Base-by-base conservation (phyloP, 2,329 filamentous ascomycete genomes). In the Diaporthe helianthi region DNA sequence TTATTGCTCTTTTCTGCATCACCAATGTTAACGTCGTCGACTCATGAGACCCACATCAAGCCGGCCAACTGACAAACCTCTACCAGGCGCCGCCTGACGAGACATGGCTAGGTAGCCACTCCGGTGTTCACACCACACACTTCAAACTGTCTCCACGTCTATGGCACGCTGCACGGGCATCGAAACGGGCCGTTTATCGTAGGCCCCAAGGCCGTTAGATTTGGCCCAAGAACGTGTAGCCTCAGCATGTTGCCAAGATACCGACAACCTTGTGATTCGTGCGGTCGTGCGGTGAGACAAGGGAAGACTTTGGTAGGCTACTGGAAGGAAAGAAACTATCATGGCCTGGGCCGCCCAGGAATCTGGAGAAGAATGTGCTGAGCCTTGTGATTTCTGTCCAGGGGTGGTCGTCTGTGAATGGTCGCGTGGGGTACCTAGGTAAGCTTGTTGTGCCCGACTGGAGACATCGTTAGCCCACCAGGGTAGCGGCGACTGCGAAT, bases 401-500 rank as follows among this genome's bases (percentile, higher is more conserved):
- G 55, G 55, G 55, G 38, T 60, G 55, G 55, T 61, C 58, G 47
- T 22, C 41, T 26, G 58, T 41, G 58, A 13, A 24, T 61, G 58
- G 58, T 61, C 58, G 58, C 58, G 58, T 61, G 58, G 41, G 58
- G 58, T n/a, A n/a, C n/a, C n/a, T n/a, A n/a, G n/a, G n/a, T 61
- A 61, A 33, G 26, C 26, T 24, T 31, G 13, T 61, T 26, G 26
- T 33, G 41, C 41, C 58, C 58, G 58, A 47, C 36, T 61, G 58
- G 58, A 46, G 26, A 61, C 41, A 22, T 15, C 5, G 24, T 44
- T 24, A 38, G 55, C 12, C 54, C 55, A 46, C 38, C 55, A 46
- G 22, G 15, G 44, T 58, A 10, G 55, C 55, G 38, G 38, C 55
- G 55, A 38, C 26, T 60, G 24, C 38, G 38, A 47, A 61, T 19